Conservation (phyloP, 306 rosid genomes). For the Leucaena leucocephala region DNA sequence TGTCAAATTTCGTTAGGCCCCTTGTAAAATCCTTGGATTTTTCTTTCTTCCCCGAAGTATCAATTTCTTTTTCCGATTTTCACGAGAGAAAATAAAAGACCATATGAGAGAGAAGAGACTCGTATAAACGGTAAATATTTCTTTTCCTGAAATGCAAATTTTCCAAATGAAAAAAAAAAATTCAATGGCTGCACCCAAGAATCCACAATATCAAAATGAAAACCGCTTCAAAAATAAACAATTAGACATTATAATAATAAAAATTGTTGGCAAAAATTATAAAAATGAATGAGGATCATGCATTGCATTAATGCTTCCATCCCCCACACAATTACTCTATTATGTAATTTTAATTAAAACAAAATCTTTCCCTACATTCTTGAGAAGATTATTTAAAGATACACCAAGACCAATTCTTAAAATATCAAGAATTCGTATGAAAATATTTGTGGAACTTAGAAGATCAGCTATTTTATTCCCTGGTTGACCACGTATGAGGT, state of each 20-base stretch:
- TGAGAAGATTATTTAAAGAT: not conserved
- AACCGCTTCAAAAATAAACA: not conserved
- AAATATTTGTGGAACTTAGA: not conserved
- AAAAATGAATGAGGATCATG: not conserved
- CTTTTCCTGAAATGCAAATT: not conserved
- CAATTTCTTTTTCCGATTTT: not conserved
- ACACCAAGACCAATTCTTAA: not conserved
- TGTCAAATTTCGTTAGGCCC: not conserved
- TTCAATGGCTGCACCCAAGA: not conserved
- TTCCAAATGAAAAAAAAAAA: not conserved
- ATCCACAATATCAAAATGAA: not conserved
- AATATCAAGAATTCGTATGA: not conserved
- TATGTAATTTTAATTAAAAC: not conserved
- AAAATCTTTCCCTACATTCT: not conserved
- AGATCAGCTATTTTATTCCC: too few species aligned
- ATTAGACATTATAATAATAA: not conserved
- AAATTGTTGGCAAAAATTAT: not conserved
- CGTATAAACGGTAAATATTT: not conserved
- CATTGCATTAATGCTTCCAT: too few species aligned
- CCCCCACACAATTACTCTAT: too few species aligned
- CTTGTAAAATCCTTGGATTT: not conserved
- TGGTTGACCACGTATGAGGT: not conserved
- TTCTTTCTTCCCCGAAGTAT: not conserved
- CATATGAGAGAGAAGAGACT: too few species aligned
- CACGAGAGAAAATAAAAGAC: not conserved